A percentile compares a stretch with the other conserved stretches of the same genome.
These are phyloP conservation scores for Spergularia bocconei DNA, from an alignment of 148 eudicot genomes.

Conservation along the genomic window DNA sequence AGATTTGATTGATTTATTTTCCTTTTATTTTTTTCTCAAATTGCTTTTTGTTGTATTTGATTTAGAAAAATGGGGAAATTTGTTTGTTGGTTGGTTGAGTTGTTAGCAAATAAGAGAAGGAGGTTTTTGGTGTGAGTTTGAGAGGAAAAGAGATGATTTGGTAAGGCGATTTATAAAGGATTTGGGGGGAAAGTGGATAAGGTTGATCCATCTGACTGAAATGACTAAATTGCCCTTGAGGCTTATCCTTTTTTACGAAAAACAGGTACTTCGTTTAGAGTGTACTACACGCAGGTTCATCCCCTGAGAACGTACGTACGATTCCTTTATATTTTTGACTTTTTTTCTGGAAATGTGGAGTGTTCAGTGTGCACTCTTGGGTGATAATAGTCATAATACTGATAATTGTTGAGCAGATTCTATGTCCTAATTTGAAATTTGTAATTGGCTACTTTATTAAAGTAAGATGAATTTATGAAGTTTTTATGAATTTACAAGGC, in stretches of 20 bases:
- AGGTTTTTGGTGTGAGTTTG: slow-evolving; percentile 5
- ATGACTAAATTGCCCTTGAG: slow-evolving; percentile 13
- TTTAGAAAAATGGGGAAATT: not conserved
- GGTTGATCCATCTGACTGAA: slow-evolving; percentile 7
- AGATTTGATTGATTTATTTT: too few species aligned
- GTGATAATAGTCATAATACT: too few species aligned
- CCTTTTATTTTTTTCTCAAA: not conserved
- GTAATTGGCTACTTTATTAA: too few species aligned
- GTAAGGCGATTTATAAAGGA: slow-evolving; percentile 21
- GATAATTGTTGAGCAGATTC: too few species aligned
- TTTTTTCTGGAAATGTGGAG: too few species aligned
- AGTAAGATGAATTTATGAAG: too few species aligned
- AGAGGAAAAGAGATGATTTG: not conserved
- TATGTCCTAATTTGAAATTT: too few species aligned
- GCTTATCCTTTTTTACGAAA: not conserved
- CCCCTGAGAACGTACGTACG: not conserved
- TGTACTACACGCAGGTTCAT: not conserved
- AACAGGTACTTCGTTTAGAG: not conserved
- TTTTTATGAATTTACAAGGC: too few species aligned
- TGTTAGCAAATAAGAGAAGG: not conserved
- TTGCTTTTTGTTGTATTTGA: not conserved
- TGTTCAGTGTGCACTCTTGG: too few species aligned
- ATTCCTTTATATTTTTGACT: too few species aligned
- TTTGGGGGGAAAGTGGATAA: slow-evolving; percentile 29
- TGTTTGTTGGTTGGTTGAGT: slow-evolving; percentile 1